phyloP scores from a whole-genome alignment of 148 eudicot species.

The Dysphania ambrosioides region DNA sequence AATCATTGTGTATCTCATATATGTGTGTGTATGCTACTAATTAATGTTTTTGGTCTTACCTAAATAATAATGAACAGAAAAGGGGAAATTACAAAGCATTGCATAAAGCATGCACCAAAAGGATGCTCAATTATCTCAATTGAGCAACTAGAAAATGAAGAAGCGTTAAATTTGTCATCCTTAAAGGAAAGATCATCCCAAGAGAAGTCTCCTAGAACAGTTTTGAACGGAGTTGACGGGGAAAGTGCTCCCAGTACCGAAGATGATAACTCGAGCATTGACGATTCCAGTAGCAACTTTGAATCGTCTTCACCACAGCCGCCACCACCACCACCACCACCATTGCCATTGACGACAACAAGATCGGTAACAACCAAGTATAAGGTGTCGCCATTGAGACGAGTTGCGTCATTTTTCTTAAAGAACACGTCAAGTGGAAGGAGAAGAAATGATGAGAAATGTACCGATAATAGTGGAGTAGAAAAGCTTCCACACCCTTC shows the following conservation, averaged over 20 bases:
- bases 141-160: constrained; percentile 27
- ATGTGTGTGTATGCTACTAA: background rate
- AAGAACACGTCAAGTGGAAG: constrained; percentile 33
- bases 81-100: constrained; percentile 35
- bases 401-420: constrained; percentile 53
- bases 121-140: constrained; percentile 67
- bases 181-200: constrained; percentile 3
- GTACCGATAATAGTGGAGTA: background rate
- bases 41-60: background rate
- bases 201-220: constrained; percentile 69
- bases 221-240: constrained; percentile 38
- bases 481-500: constrained; percentile 43
- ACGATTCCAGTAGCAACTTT: constrained; percentile 34
- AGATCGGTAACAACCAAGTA: background rate
- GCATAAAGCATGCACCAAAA: constrained; percentile 56
- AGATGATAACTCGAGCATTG: constrained; percentile 50
- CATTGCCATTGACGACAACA: constrained; percentile 23
- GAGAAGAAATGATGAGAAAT: constrained; percentile 23
- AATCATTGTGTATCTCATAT: too few relatives aligned
- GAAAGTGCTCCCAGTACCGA: constrained; percentile 45
- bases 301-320: constrained; percentile 23
- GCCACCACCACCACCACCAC: constrained; percentile 20
- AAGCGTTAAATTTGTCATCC: background rate
- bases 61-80: constrained; percentile 17
- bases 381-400: constrained; percentile 43